Evolutionary conservation across 1,284 basidiomycete genomes (phyloP), one percentile per base, ranked within the genome.

Genomic region (Kalmanozyma brasiliensis): DNA sequence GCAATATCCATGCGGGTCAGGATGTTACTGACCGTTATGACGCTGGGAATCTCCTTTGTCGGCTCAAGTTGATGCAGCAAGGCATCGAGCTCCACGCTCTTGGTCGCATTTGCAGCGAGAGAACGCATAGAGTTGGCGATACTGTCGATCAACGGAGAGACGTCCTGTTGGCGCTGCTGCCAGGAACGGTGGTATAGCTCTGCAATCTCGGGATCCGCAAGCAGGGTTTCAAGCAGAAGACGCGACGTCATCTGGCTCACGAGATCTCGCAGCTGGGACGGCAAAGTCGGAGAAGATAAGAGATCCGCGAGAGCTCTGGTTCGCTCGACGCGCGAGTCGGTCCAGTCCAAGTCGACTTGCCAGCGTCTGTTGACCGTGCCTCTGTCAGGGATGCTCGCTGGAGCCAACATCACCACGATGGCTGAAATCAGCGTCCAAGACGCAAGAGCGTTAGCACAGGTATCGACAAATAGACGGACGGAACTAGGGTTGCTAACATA

Each of bases 101-200:
- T 14, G 1, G 49, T 36, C 10, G 36, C 17, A 17, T 48, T 44
- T 19, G 41, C 23, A 2, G 53, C n/a, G 4, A 64, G 34, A 4
- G 46, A 36, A 17, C 37, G 43, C 33, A 64, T 24, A 11, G 62
- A 58, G 11, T 33, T 14, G 34, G 62, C 62, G 33, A 64, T 53
- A 32, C 55, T 58, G 37, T 17, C 34, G 34, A 64, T 42, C 4
- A 58, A 29, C 5, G 62, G 49, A 5, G 23, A 45, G 13, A 40
- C 29, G 2, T 58, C 46, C 5, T 16, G 19, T 20, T 58, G 55
- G 13, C 62, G 55, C 8, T 49, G 36, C 23, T 58, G 62, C 62
- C 62, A 64, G 1, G 36, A 45, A 10, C 43, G 45, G 30, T 58
- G 45, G 24, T 53, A 64, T 17, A 64, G 46, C 33, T 45, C 29